Evolutionary conservation across 306 rosid genomes (phyloP).

Genomic region (Quercus variabilis): DNA sequence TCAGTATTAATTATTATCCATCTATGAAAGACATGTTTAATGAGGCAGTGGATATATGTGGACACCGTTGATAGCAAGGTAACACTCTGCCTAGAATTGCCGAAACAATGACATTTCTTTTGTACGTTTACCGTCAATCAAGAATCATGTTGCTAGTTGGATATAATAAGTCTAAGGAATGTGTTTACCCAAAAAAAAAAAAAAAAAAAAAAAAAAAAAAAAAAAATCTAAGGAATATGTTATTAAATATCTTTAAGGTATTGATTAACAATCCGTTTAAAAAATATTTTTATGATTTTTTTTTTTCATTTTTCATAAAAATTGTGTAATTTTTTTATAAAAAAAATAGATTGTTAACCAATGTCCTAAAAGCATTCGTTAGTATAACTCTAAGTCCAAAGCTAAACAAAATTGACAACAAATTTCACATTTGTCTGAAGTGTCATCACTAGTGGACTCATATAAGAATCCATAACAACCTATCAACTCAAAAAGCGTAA

Average conservation of each 20-base stretch:
- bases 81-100: not conserved
- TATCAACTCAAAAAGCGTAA: fast-evolving
- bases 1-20: not conserved
- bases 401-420: no score
- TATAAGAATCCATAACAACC: no score
- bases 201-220: no score
- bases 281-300: no score
- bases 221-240: no score
- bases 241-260: fast-evolving
- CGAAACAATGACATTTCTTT: not conserved
- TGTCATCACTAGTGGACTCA: fast-evolving
- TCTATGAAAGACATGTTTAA: not conserved
- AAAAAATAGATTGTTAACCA: no score
- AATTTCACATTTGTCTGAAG: no score
- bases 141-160: no score
- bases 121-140: not conserved
- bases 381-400: fast-evolving
- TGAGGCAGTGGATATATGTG: not conserved
- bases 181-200: no score
- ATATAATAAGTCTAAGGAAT: no score
- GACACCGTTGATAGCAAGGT: not conserved
- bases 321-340: fast-evolving
- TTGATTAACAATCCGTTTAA: no score
- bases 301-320: no score
- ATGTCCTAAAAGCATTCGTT: fast-evolving